Conservation (phyloP, 2,329 filamentous ascomycete genomes). For the Atkinsonella texensis region DNA sequence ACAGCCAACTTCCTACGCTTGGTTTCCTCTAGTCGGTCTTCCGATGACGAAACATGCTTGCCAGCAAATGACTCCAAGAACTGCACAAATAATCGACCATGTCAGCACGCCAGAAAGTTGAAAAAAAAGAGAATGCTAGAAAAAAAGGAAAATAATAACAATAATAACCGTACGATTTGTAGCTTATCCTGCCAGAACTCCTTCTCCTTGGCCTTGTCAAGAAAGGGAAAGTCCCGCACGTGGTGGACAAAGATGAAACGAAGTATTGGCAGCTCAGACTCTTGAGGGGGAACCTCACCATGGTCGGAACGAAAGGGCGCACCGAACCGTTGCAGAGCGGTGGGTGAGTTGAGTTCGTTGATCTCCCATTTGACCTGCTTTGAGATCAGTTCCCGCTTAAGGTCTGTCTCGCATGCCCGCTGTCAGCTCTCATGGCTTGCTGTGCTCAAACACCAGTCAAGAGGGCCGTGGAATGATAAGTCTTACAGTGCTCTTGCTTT, state of each 20-base stretch:
- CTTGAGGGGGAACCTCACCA: slow-evolving; percentile 83
- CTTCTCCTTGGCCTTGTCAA: slow-evolving; percentile 94
- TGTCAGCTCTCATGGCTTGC: slow-evolving; percentile 11
- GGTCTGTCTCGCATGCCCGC: slow-evolving; percentile 41
- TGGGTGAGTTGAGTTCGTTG: slow-evolving; percentile 83
- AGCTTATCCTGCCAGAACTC: slow-evolving; percentile 99
- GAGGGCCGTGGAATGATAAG: not conserved
- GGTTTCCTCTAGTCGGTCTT: slow-evolving; percentile 90
- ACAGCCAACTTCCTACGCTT: slow-evolving; percentile 84
- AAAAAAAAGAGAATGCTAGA: too few relatives aligned
- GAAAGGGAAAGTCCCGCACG: slow-evolving; percentile 93
- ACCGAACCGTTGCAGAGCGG: slow-evolving; percentile 86
- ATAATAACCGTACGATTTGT: slow-evolving; percentile 55
- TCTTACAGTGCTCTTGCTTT: slow-evolving; percentile 93
- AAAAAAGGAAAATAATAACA: too few relatives aligned
- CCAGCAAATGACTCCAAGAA: slow-evolving; percentile 95
- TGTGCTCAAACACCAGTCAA: too few relatives aligned
- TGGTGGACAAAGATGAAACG: slow-evolving; percentile 97
- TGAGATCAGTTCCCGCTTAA: slow-evolving; percentile 89
- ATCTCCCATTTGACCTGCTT: slow-evolving; percentile 88
- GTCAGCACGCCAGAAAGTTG: not conserved
- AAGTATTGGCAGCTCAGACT: slow-evolving; percentile 86
- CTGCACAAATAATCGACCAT: slow-evolving; percentile 27
- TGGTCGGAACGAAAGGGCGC: slow-evolving; percentile 88
- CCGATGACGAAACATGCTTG: slow-evolving; percentile 93